Conservation (phyloP, 1,284 basidiomycete genomes). For the Phlebopus sp. region DNA sequence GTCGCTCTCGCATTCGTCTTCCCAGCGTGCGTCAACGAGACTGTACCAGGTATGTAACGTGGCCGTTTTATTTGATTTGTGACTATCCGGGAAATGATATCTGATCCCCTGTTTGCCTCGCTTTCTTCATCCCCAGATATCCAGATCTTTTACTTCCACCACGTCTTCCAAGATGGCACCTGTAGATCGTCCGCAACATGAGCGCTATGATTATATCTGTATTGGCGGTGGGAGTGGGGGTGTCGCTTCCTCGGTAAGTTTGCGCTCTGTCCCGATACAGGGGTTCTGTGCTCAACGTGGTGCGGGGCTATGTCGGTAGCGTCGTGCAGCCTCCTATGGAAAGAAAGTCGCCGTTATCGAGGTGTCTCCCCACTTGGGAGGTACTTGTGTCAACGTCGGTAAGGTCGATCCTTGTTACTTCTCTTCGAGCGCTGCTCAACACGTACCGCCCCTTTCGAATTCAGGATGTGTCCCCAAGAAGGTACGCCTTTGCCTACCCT, state of each 20-base stretch:
- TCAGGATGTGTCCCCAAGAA: slow-evolving; percentile 89
- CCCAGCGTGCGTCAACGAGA: slow-evolving; percentile 16
- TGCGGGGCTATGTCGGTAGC: slow-evolving; percentile 32
- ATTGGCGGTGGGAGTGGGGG: slow-evolving; percentile 87
- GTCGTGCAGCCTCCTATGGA: slow-evolving; percentile 90
- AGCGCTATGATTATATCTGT: slow-evolving; percentile 75
- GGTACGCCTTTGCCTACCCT: slow-evolving; percentile 35
- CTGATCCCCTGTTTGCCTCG: slow-evolving; percentile 13
- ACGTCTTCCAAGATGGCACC: slow-evolving; percentile 59
- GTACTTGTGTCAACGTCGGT: slow-evolving; percentile 97
- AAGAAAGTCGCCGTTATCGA: slow-evolving; percentile 94
- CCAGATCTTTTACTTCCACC: slow-evolving; percentile 44
- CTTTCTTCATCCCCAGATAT: slow-evolving; percentile 40
- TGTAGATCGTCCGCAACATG: slow-evolving; percentile 53
- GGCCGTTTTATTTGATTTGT: slow-evolving; percentile 4
- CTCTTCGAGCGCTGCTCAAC: slow-evolving; percentile 2
- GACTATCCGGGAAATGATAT: slow-evolving; percentile 1
- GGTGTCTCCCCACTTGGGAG: slow-evolving; percentile 74
- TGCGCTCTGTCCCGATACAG: background rate
- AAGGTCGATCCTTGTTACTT: slow-evolving; percentile 29
- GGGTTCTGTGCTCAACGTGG: background rate
- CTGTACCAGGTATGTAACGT: slow-evolving; percentile 32
- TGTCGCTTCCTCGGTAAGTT: slow-evolving; percentile 67
- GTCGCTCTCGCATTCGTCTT: background rate
- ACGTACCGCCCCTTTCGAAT: slow-evolving; percentile 10